These are phyloP conservation scores for Fusarium nematophilum DNA, from an alignment of 2,329 filamentous ascomycete species.

Conservation along the genomic window DNA sequence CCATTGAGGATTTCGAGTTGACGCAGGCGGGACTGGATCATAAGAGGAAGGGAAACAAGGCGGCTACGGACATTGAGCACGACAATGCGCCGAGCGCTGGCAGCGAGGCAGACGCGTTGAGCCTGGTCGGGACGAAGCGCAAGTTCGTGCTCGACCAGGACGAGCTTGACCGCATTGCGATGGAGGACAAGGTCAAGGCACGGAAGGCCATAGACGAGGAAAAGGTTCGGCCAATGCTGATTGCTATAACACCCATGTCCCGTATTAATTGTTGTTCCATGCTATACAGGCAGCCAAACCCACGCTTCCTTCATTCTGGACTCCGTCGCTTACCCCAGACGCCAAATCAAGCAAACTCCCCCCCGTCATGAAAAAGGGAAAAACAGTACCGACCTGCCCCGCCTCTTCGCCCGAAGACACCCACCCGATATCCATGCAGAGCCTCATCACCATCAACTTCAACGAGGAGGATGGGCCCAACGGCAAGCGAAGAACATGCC, in stretches of 20 bases:
- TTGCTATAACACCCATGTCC: not conserved
- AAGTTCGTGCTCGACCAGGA: constrained; percentile 82
- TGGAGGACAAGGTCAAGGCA: constrained; percentile 76
- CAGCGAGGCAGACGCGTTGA: constrained; percentile 10
- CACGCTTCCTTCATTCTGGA: constrained; percentile 89
- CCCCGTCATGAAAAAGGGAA: constrained; percentile 69
- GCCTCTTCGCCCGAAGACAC: constrained; percentile 73
- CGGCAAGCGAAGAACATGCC: constrained; percentile 70
- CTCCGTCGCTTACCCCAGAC: constrained; percentile 81
- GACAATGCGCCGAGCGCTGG: not conserved
- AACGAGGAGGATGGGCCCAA: constrained; percentile 71
- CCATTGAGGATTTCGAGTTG: constrained; percentile 85
- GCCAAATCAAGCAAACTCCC: constrained; percentile 60
- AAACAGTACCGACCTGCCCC: constrained; percentile 80
- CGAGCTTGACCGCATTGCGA: constrained; percentile 76
- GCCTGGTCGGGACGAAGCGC: constrained; percentile 64
- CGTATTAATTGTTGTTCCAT: constrained; percentile 18
- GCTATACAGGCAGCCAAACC: constrained; percentile 68
- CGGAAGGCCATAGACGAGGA: constrained; percentile 78
- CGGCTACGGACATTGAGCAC: constrained; percentile 49
- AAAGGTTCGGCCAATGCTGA: constrained; percentile 61
- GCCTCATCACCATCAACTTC: constrained; percentile 81
- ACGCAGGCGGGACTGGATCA: constrained; percentile 76
- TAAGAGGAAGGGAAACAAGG: constrained; percentile 50
- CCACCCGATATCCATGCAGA: constrained; percentile 83